These are phyloP conservation scores for Knoxdaviesia capensis DNA, from an alignment of 2,329 filamentous ascomycete species.

Conservation along the genomic window DNA sequence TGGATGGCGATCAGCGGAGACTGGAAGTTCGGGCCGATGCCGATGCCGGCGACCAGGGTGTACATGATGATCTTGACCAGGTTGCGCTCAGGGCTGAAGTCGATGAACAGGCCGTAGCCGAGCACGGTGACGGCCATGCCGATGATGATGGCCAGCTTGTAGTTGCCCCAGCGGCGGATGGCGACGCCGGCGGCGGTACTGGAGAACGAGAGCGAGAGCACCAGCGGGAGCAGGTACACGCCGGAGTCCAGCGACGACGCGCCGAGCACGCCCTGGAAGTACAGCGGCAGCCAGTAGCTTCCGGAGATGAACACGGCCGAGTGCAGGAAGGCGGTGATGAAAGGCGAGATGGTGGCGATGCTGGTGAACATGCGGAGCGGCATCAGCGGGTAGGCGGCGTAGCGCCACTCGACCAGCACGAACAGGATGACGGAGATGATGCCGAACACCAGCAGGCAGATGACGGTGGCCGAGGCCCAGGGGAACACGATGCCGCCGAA, in stretches of 20 bases:
- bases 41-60: slow-evolving; percentile 42
- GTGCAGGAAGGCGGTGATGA: slow-evolving; percentile 50
- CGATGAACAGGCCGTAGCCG: slow-evolving; percentile 43
- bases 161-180: slow-evolving; percentile 45
- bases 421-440: slow-evolving; percentile 43
- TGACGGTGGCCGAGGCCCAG: slow-evolving; percentile 54
- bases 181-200: slow-evolving; percentile 36
- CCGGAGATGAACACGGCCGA: slow-evolving; percentile 59
- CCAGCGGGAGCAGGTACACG: slow-evolving; percentile 53
- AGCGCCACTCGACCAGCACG: slow-evolving; percentile 48
- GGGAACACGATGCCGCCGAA: slow-evolving; percentile 60
- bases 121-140: slow-evolving; percentile 40
- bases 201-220: slow-evolving; percentile 42
- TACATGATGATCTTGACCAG: slow-evolving; percentile 38
- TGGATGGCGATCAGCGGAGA: slow-evolving; percentile 48
- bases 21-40: slow-evolving; percentile 50
- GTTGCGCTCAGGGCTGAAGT: slow-evolving; percentile 34
- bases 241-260: slow-evolving; percentile 51
- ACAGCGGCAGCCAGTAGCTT: slow-evolving; percentile 66
- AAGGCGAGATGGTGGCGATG: slow-evolving; percentile 42
- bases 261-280: slow-evolving; percentile 60
- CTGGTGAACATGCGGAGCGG: slow-evolving; percentile 51
- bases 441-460: slow-evolving; percentile 64
- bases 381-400: slow-evolving; percentile 62
- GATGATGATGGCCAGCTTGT: slow-evolving; percentile 36